Percentiles rank a stretch among this genome's conserved stretches.
These are phyloP conservation scores for Phaeotremella fagi DNA, from an alignment of 768 basidiomycete genomes.

Conservation along the genomic window DNA sequence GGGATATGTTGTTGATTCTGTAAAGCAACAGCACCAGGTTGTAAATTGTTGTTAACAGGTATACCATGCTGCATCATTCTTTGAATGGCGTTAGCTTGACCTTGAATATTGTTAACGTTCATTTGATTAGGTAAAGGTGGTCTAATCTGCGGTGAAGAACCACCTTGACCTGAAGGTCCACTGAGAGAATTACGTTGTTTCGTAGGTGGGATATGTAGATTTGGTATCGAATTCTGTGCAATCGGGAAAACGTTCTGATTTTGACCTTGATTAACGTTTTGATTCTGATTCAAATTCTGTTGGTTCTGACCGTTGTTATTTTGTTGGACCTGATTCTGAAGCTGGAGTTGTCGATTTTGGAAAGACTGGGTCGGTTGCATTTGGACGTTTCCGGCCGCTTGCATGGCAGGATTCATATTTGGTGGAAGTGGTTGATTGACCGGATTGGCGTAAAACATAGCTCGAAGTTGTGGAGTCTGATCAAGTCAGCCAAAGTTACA, in stretches of 20 bases:
- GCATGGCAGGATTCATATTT: not conserved
- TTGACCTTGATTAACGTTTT: no score
- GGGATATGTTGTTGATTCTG: no score
- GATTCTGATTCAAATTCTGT: no score
- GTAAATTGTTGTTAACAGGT: slow-evolving; percentile 10
- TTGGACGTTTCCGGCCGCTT: slow-evolving; percentile 1
- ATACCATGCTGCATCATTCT: slow-evolving; percentile 24
- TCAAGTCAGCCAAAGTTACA: not conserved
- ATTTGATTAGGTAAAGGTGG: not conserved
- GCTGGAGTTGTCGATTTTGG: not conserved
- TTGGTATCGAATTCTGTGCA: slow-evolving; percentile 11
- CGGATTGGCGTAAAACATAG: no score
- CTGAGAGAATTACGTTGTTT: slow-evolving; percentile 27
- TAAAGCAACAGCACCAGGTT: not conserved
- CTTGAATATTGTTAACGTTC: no score
- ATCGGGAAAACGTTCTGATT: slow-evolving; percentile 5
- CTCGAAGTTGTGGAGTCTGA: no score
- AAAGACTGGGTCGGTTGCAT: not conserved
- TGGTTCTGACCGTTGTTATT: no score
- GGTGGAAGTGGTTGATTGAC: not conserved
- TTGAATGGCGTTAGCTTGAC: slow-evolving; percentile 5
- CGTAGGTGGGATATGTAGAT: slow-evolving; percentile 36
- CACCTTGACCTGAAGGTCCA: not conserved
- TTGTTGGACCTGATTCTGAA: no score
- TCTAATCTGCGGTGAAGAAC: slow-evolving; percentile 1